Evolutionary conservation across 2,329 filamentous ascomycete genomes (phyloP), one percentile per base, ranked within the genome.

Genomic region (Acrocalymma vagum): DNA sequence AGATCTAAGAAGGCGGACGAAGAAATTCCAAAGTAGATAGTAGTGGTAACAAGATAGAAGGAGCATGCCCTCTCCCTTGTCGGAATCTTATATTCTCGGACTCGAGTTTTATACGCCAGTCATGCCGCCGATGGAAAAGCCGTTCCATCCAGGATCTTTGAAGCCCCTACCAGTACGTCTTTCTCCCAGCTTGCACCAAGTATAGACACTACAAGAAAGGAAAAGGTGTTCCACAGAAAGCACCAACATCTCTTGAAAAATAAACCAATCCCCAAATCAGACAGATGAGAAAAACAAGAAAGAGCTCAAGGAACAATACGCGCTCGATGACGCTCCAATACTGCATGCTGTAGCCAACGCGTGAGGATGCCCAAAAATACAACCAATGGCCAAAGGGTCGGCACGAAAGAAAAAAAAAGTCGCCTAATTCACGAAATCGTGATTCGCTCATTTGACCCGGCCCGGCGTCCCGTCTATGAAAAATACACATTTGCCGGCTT

Each of bases 201-300:
- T 58, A 57, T 60, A 59, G 42, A 62, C 51, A 57, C 53, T 57
- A 59, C 44, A 46, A 30, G 48, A 45, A 40, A 36, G 39, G 45
- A 42, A 49, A 29, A 40, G 42, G 30, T 56, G 45, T 55, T 42
- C n/a, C n/a, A n/a, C n/a, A 58, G 48, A 58, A 46, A 40, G 41
- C 43, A 53, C 48, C 51, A 44, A 50, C 42, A 52, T 57, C 16
- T 55, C 49, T 45, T 44, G 36, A 45, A 44, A 48, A 44, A 36
- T 41, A 29, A 10, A 25, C 38, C 18, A 23, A 29, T 16, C 18
- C 37, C 5, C 32, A 37, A 37, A 41, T 22, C 35, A 25, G 21
- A 35, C 22, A 6, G 20, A 30, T 37, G 20, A 21, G 23, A 38
- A 31, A 39, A 33, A 38, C 6, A 29, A n/a, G n/a, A n/a, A n/a